Conservation (phyloP, 2,329 filamentous ascomycete genomes). For the Aspergillus pseudoglaucus region DNA sequence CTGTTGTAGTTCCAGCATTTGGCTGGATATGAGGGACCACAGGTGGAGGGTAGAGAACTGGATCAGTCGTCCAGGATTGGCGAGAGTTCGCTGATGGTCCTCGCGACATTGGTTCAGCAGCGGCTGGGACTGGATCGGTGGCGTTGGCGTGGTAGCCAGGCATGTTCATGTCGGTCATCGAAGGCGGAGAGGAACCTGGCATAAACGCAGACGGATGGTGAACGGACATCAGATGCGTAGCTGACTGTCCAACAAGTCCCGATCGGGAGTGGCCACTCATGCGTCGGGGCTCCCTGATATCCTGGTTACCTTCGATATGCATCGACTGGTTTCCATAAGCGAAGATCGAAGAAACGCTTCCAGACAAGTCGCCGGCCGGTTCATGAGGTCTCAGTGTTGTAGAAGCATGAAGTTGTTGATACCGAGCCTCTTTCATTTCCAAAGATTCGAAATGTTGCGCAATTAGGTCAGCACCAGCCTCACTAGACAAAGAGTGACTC, state of each 20-base stretch:
- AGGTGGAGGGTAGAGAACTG: slow-evolving; percentile 21
- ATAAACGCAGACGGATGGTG: slow-evolving; percentile 30
- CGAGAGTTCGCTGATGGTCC: slow-evolving; percentile 27
- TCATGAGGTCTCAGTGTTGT: slow-evolving; percentile 9
- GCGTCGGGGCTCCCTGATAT: slow-evolving; percentile 22
- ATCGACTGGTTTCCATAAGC: slow-evolving; percentile 11
- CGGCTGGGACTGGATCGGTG: slow-evolving; percentile 22
- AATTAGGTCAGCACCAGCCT: slow-evolving; percentile 19
- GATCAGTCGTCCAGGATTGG: slow-evolving; percentile 33
- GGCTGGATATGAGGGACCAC: slow-evolving; percentile 2
- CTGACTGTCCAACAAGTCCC: slow-evolving; percentile 7
- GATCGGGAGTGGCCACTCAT: slow-evolving; percentile 8
- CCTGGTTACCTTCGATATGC: slow-evolving; percentile 28
- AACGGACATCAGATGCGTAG: slow-evolving; percentile 7
- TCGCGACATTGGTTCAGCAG: slow-evolving; percentile 27
- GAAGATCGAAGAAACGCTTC: slow-evolving; percentile 20
- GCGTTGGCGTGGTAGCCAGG: slow-evolving; percentile 5
- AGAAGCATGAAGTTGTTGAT: slow-evolving; percentile 18
- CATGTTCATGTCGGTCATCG: slow-evolving; percentile 9
- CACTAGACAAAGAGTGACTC: slow-evolving; percentile 26
- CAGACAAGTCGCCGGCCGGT: slow-evolving; percentile 16
- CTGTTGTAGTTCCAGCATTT: slow-evolving; percentile 7
- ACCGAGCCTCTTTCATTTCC: slow-evolving; percentile 17
- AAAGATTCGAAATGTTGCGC: slow-evolving; percentile 11
- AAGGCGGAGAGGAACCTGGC: slow-evolving; percentile 24